Evolutionary conservation across 2,329 filamentous ascomycete species (phyloP).

Genomic region (Paradendryphiella salina): DNA sequence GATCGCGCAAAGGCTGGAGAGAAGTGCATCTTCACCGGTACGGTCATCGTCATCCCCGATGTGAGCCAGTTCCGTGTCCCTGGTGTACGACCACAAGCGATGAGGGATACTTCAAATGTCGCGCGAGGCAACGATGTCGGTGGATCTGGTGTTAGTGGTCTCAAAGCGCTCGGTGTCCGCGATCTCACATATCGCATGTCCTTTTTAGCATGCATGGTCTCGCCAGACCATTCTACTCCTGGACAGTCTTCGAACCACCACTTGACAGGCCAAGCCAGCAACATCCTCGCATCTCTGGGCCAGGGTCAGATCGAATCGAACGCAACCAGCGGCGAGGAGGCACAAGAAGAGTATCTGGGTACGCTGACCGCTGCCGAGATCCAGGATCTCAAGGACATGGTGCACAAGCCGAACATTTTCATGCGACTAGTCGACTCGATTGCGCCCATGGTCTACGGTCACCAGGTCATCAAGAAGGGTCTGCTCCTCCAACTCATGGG

Average conservation of each 20-base stretch:
- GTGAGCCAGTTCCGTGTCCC: slow-evolving; percentile 93
- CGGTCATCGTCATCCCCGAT: slow-evolving; percentile 93
- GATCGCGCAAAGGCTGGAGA: slow-evolving; percentile 96
- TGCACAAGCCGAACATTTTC: slow-evolving; percentile 95
- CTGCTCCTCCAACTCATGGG: slow-evolving; percentile 91
- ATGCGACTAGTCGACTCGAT: slow-evolving; percentile 89
- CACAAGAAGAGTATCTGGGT: slow-evolving; percentile 82
- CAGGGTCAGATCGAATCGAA: slow-evolving; percentile 67
- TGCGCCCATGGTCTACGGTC: slow-evolving; percentile 95
- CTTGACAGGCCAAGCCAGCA: slow-evolving; percentile 72
- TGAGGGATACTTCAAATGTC: slow-evolving; percentile 77
- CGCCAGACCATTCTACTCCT: slow-evolving; percentile 79
- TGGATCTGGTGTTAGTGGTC: slow-evolving; percentile 79
- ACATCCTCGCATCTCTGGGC: slow-evolving; percentile 83
- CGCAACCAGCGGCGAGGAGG: slow-evolving; percentile 72
- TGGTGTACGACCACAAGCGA: slow-evolving; percentile 78
- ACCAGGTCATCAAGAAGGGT: slow-evolving; percentile 97
- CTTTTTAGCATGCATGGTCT: slow-evolving; percentile 97
- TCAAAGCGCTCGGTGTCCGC: slow-evolving; percentile 90
- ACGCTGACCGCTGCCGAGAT: slow-evolving; percentile 87
- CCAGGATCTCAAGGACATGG: slow-evolving; percentile 87
- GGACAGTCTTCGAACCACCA: slow-evolving; percentile 73
- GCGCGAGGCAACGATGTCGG: slow-evolving; percentile 77
- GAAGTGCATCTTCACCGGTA: slow-evolving; percentile 97
- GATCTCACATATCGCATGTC: slow-evolving; percentile 94